Conservation (phyloP, 225 moss, liverwort and hornwort genomes). For the Polytrichum commune region DNA sequence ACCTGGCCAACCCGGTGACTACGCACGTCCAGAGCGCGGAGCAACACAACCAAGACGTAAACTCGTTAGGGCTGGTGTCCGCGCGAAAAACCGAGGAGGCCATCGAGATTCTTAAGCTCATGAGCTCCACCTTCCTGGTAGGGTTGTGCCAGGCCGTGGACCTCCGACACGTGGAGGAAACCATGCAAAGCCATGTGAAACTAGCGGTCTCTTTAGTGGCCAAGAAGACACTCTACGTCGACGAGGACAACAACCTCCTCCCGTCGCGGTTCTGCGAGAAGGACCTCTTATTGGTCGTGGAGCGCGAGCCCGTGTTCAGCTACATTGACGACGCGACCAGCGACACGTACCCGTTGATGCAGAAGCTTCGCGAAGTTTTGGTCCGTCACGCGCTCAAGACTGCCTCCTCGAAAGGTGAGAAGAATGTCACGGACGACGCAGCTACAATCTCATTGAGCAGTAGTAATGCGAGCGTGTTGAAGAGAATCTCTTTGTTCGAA, state of each 20-base stretch:
- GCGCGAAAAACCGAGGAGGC: slow-evolving; percentile 48
- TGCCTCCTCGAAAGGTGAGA: neutral
- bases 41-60: slow-evolving; percentile 42
- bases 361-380: slow-evolving; percentile 11
- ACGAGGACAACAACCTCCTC: slow-evolving; percentile 5
- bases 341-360: slow-evolving; percentile 15
- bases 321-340: slow-evolving; percentile 13
- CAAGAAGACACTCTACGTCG: slow-evolving; percentile 18
- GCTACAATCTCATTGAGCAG: too few relatives aligned
- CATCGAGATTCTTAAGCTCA: slow-evolving; percentile 27
- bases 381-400: slow-evolving; percentile 11
- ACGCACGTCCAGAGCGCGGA: slow-evolving; percentile 41
- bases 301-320: slow-evolving; percentile 15
- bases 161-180: slow-evolving; percentile 24
- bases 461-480: neutral
- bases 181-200: slow-evolving; percentile 12
- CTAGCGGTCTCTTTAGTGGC: slow-evolving; percentile 5
- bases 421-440: too few relatives aligned
- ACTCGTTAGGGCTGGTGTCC: slow-evolving; percentile 14
- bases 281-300: slow-evolving; percentile 17
- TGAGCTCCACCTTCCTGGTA: slow-evolving; percentile 25
- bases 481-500: slow-evolving; percentile 12
- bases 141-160: slow-evolving; percentile 26
- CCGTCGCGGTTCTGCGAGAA: slow-evolving; percentile 19
- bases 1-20: slow-evolving; percentile 24